Conservation (phyloP, 177 flowering plant genomes). For the Tripterygium wilfordii region DNA sequence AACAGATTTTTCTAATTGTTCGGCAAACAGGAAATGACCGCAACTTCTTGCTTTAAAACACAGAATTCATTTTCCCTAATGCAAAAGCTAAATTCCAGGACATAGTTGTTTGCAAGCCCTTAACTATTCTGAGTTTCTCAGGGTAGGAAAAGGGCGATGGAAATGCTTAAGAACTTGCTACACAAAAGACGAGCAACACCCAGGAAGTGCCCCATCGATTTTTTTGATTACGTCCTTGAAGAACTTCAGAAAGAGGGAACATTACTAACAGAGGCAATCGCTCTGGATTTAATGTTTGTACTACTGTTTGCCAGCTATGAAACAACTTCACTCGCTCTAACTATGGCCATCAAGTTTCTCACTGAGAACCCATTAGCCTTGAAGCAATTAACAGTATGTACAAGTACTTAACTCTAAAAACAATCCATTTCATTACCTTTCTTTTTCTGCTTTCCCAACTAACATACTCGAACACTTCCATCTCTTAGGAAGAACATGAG, state of each 20-base stretch:
- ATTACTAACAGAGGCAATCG: conserved; percentile 51
- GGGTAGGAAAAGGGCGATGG: conserved; percentile 71
- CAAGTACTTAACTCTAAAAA: too few species aligned
- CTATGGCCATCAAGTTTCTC: background rate
- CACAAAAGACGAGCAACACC: conserved; percentile 45
- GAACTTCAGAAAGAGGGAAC: conserved; percentile 54
- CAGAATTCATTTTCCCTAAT: background rate
- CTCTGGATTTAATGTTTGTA: conserved; percentile 64
- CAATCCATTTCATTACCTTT: background rate
- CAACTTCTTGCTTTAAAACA: too few species aligned
- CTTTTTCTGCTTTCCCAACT: background rate
- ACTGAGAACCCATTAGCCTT: background rate
- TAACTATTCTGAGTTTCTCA: conserved; percentile 16
- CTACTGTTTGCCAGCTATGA: conserved; percentile 65
- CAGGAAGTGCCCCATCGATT: conserved; percentile 37
- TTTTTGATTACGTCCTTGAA: conserved; percentile 54
- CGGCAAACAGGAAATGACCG: too few species aligned
- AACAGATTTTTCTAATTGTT: too few species aligned
- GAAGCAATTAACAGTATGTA: background rate
- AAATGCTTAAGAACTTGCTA: conserved; percentile 46
- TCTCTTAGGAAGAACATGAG: background rate
- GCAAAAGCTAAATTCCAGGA: background rate
- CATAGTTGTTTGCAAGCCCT: background rate
- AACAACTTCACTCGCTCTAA: background rate
- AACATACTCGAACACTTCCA: too few species aligned